Evolutionary conservation across 1,139 yeast species (phyloP).

Genomic region (Sugiyamaella sp.): DNA sequence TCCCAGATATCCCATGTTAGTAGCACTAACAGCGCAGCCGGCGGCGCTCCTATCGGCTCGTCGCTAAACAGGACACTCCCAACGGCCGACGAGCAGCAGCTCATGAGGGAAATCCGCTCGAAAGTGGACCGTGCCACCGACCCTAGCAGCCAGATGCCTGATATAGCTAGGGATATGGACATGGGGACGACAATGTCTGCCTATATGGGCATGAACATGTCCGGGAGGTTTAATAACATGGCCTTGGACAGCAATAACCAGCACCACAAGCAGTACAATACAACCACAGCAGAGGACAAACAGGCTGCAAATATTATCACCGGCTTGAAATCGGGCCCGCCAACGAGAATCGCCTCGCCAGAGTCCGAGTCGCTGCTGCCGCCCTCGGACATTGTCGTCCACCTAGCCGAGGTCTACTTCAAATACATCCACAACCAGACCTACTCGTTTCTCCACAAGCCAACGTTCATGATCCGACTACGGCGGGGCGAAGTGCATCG

Average conservation of each 20-base stretch:
- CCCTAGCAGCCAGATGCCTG: no score
- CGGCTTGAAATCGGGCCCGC: constrained; percentile 10
- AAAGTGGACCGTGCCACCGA: background rate
- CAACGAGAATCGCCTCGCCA: constrained; percentile 1
- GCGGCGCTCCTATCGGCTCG: constrained; percentile 14
- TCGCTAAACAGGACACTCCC: background rate
- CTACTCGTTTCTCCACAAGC: constrained; percentile 43
- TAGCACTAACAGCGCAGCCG: constrained; percentile 5
- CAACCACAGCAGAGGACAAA: constrained; percentile 4
- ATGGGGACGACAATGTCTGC: background rate
- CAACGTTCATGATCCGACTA: constrained; percentile 40
- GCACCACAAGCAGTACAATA: background rate
- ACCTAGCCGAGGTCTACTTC: constrained; percentile 40
- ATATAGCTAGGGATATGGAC: no score
- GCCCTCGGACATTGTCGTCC: constrained; percentile 33
- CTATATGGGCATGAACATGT: background rate
- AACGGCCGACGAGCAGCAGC: constrained; percentile 13
- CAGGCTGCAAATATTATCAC: constrained; percentile 14
- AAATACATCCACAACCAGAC: constrained; percentile 44
- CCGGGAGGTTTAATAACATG: no score
- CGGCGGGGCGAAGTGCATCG: constrained; percentile 38
- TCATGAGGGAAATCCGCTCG: constrained; percentile 9
- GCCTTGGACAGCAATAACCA: no score
- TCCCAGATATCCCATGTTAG: constrained; percentile 13
- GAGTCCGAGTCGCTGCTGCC: constrained; percentile 21